Percentiles rank a stretch among this genome's conserved stretches.
phyloP scores from a whole-genome alignment of 75 land plant species.

The Selaginella tamariscina region DNA sequence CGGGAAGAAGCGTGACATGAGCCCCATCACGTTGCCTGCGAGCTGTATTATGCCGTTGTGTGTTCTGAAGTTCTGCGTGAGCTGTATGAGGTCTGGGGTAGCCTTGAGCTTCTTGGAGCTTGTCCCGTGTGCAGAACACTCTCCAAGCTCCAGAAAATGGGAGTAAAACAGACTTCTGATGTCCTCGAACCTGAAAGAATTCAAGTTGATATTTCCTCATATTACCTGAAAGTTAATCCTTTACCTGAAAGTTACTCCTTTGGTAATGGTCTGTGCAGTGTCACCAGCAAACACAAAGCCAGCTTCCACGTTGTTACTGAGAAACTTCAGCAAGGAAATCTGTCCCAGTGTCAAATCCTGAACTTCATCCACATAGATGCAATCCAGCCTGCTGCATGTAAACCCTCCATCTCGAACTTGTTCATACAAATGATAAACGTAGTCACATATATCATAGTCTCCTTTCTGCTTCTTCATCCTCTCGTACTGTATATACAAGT shows the following conservation, averaged over 20 bases:
- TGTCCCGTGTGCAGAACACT: background rate
- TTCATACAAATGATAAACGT: conserved; percentile 40
- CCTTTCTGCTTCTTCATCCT: conserved; percentile 30
- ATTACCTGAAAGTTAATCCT: too few relatives aligned
- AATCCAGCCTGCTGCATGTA: conserved; percentile 27
- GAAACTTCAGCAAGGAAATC: conserved; percentile 43
- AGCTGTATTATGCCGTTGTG: conserved; percentile 44
- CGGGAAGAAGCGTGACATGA: conserved; percentile 42
- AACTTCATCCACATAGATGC: conserved; percentile 54
- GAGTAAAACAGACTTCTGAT: conserved; percentile 42
- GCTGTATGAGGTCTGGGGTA: conserved; percentile 28
- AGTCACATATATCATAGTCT: conserved; percentile 52
- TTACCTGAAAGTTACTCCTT: conserved; percentile 53
- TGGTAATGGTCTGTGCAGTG: conserved; percentile 69
- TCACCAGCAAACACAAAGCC: conserved; percentile 75
- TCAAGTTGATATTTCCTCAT: too few relatives aligned
- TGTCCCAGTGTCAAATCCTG: conserved; percentile 63
- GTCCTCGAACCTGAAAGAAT: conserved; percentile 57
- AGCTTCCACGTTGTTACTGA: conserved; percentile 35
- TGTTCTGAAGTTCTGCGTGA: conserved; percentile 51
- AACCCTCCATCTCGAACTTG: conserved; percentile 26
- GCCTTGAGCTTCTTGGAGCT: background rate
- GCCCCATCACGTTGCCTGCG: conserved; percentile 43
- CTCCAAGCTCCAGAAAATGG: conserved; percentile 26
- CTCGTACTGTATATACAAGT: conserved; percentile 50